Base-by-base conservation (phyloP, 2,329 filamentous ascomycete species). In the Albophoma yamanashiensis region DNA sequence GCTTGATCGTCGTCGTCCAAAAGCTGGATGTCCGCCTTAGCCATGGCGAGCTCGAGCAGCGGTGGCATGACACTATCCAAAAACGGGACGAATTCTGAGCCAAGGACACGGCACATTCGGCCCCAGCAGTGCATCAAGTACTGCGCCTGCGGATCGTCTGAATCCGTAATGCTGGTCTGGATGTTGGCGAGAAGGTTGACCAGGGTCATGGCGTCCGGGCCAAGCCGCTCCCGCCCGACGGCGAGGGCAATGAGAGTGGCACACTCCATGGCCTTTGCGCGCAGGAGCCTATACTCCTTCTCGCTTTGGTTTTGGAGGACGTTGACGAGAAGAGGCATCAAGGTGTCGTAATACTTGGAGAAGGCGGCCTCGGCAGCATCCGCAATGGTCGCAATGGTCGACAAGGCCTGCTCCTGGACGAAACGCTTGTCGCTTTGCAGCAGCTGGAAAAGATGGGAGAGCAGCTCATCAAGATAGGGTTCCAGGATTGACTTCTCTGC, bases 41-140 rank as follows among this genome's bases (percentile, higher is more conserved):
- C 92, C 67, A 91, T 89, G 38, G 93, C 94, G 64, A 97, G 83
- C 70, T 95, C 88, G 61, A 97, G 82, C 60, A 99, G 81, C 25
- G 94, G 94, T 8, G 93, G 93, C 86, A 99, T 97, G 63, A 99
- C 94, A 57, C 86, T 92, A 43, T 88, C 86, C 59, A 99, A 81
- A 79, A 95, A 99, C 20, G 92, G 92, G 15, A 97, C 81, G 74
- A 99, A 99, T 67, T 97, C 92, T 56, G 84, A 78, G 25, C 89
- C 92, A 64, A 99, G 83, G 38, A 99, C 93, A 65, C 94, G 88
- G 76, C 93, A 97, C 94, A 99, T 99, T 56, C 94, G 87, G 58
- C 94, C 94, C 94, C 94, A 99, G 78, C 94, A 99, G 80, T 99
- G 94, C 76, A 99, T 90, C 42, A 99, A 82, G 73, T 99, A 99